Evolutionary conservation across 148 eudicot genomes (phyloP), one percentile per base, ranked within the genome.

Genomic region (Vaccinium corymbosum): DNA sequence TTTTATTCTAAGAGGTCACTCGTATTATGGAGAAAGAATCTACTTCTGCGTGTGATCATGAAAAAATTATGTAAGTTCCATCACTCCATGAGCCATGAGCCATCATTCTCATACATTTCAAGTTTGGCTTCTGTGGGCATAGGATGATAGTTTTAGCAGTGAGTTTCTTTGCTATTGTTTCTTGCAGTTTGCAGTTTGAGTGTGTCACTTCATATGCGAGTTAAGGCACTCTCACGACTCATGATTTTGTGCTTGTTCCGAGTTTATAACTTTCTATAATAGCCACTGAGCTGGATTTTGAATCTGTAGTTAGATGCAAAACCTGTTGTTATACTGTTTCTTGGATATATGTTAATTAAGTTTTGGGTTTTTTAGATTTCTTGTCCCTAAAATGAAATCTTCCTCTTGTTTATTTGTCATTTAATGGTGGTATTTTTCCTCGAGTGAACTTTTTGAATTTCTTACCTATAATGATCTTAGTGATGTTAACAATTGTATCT

Each of bases 361-460:
- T 57, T 19, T 17, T 19, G 20, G 51, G 16, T 20, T 80, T 66
- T 66, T 59, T 38, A 20, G 66, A 55, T 56, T 32, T 55, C 16
- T 46, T 22, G 38, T 46, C 62, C 27, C 19, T 48, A 50, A 38
- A 64, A 11, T 38, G 49, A 27, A 25, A 27, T 52, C 61, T 12
- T 56, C 20, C 7, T 53, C 46, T 35, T 32, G 8, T 57, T 53
- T 29, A 13, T 53, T 57, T 32, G 25, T 16, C 50, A 57, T 79
- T 62, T 10, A 9, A 8, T 17, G 62, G 15, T 25, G 80, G 12
- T 56, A 27, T 29, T 61, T 64, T 11, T 2, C n/a, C 51, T 20
- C 50, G 48, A 68, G 22, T 35, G 80, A 68, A 59, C 17, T 68
- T 29, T 55, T 13, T 68, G 38, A 13, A 68, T 83, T 68, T 83